A percentile compares a stretch with the other conserved stretches of the same genome.
Conservation (phyloP, 495 filamentous ascomycete species). For the Schizothecium vesticola region DNA sequence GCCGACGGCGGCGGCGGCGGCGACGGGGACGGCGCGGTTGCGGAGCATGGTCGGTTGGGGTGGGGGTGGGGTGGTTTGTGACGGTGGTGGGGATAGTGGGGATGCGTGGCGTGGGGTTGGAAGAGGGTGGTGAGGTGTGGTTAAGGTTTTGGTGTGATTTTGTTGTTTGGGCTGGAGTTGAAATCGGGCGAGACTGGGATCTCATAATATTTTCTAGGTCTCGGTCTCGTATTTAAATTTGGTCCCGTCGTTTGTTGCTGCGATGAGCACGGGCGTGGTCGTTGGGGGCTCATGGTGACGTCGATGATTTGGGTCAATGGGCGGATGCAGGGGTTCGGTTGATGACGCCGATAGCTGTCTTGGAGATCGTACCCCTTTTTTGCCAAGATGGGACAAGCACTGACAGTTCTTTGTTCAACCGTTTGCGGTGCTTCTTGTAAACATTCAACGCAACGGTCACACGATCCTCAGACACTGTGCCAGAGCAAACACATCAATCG, state of each 20-base stretch:
- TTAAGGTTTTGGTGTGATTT: not conserved
- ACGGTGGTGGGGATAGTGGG: not conserved
- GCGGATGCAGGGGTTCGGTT: not conserved
- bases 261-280: not conserved
- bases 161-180: not conserved
- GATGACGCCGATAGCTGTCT: not conserved
- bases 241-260: not conserved
- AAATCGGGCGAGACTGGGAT: not conserved
- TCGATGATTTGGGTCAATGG: no score
- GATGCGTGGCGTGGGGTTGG: no score
- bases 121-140: not conserved
- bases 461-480: no score
- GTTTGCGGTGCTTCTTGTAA: no score
- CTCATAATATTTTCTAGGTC: not conserved
- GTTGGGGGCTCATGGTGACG: not conserved
- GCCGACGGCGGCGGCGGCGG: constrained; percentile 12
- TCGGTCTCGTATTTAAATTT: not conserved
- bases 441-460: no score
- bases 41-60: constrained; percentile 2
- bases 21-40: constrained; percentile 17
- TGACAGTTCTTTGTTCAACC: no score
- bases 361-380: not conserved
- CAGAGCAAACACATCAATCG: no score
- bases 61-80: not conserved
- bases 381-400: not conserved